Base-by-base conservation (phyloP, 1,284 basidiomycete species). In the Rhodotorula mucilaginosa region DNA sequence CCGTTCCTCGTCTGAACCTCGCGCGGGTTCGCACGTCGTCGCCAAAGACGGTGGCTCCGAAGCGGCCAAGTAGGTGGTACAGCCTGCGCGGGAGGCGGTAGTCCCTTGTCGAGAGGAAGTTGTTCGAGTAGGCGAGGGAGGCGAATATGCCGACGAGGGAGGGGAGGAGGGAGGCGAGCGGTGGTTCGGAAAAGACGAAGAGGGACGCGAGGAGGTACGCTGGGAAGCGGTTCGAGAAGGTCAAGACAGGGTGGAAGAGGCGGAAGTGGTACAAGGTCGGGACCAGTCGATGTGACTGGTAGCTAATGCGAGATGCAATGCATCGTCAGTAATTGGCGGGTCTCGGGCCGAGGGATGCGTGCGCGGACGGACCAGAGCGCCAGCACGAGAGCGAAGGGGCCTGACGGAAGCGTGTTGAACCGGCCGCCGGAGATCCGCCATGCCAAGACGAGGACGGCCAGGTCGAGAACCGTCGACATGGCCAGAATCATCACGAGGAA, bases 101-200 rank as follows among this genome's bases (percentile, higher is more conserved):
- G 1, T 84, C 82, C 76, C 91, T 91, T 44, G 94, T 84, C 64
- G 87, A 87, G 47, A 89, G 85, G 31, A 90, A 77, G 80, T 93
- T 91, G 19, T 91, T 89, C 59, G 90, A 88, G 80, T 93, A 94
- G 67, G 91, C 82, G 78, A 88, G 84, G 0, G 93, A 92, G 12
- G 87, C 83, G 8, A 89, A 73, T 16, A 92, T 73, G 39, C 92
- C 92, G 48, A 89, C 81, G 44, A 85, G 70, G 1, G 89, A 84
- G 3, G 87, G 86, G n/a, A 56, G 62, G 15, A 87, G 81, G 8
- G 85, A 79, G 12, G 90, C 90, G 4, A 87, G 84, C 0, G 90
- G 91, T 2, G 87, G 82, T 52, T 87, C 86, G 26, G 87, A 87
- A 57, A 90, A 82, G 8, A 87, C 84, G 61, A 93, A 85, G 46